Evolutionary conservation across 257 asterid species (phyloP), one percentile per base, ranked within the genome.

Genomic region (Solanum ossicruentum): DNA sequence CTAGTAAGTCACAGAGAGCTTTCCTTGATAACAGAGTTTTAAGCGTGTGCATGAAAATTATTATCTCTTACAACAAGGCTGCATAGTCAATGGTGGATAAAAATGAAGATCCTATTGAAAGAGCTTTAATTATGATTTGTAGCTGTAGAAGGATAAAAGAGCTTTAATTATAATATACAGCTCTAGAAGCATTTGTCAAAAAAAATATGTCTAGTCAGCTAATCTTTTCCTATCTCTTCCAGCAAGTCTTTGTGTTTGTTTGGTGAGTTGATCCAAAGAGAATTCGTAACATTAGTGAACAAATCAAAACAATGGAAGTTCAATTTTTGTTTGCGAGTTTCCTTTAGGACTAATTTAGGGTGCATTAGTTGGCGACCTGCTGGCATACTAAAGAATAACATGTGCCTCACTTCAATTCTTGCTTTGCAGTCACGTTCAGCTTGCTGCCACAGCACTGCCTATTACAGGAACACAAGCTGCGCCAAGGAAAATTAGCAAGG

Each of bases 371-470:
- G 10, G 32, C 55, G 26, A 60, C 36, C 21, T 60, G 12, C 69
- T 60, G 69, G 36, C 16, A 70, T 1, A 0, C 1, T 51, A 5
- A 26, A 39, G 52, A 10, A 70, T 10, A 5, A 70, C 3, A 39
- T 70, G 79, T 41, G 79, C 18, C 79, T 70, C 79, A 70, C 11
- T 10, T 43, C 18, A 41, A 18, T 72, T 45, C 57, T 45, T 86
- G 41, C 23, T 65, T 84, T 89, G 90, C 98, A 97, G 99, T 91
- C 99, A 97, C 72, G 80, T 97, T 81, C 94, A 92, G 86, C 96
- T 97, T 84, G 97, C 98, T 77, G 98, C 99, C 55, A 95, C 97
- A 52, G 87, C 98, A 65, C 90, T 97, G 81, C 98, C 99, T 16
- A 92, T 97, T 86, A 93, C 96, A n/a, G 98, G 99, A 83, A 92